These are phyloP conservation scores for Rubia occidens DNA, from an alignment of 305 asterid genomes.

Conservation along the genomic window DNA sequence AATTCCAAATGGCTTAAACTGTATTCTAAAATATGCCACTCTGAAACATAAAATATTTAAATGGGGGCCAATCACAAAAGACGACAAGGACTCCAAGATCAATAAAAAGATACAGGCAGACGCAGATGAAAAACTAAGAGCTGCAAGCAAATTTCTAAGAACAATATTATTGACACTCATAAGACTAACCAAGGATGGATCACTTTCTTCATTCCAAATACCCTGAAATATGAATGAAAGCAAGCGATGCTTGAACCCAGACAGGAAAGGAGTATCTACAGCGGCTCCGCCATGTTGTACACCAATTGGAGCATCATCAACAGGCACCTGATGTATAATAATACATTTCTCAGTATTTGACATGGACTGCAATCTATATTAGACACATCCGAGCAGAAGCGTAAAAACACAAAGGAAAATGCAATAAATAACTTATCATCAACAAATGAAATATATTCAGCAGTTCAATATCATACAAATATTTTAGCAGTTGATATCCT, in stretches of 20 bases:
- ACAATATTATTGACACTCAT: constrained; percentile 11
- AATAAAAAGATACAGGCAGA: not conserved
- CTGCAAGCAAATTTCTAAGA: not conserved
- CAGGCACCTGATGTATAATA: constrained; percentile 26
- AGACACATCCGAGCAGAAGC: constrained; percentile 20
- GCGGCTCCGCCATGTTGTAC: constrained; percentile 29
- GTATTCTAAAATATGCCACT: constrained; percentile 1
- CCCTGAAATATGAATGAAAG: constrained; percentile 86
- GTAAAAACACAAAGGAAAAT: constrained; percentile 11
- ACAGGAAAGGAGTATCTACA: constrained; percentile 50
- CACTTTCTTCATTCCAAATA: constrained; percentile 86
- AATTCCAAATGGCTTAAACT: not conserved
- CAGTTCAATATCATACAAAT: not conserved
- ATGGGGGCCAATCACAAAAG: too few species aligned
- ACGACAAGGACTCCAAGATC: too few species aligned
- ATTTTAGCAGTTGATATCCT: not conserved
- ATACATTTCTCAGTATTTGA: constrained; percentile 36
- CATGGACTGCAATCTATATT: constrained; percentile 33
- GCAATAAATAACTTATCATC: not conserved
- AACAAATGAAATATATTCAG: not conserved
- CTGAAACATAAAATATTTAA: too few species aligned
- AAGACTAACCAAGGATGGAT: constrained; percentile 57
- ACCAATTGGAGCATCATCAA: constrained; percentile 37
- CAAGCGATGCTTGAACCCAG: constrained; percentile 83
- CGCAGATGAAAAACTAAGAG: not conserved